phyloP scores from a whole-genome alignment of 495 filamentous ascomycete species.

The Penicillium roqueforti region DNA sequence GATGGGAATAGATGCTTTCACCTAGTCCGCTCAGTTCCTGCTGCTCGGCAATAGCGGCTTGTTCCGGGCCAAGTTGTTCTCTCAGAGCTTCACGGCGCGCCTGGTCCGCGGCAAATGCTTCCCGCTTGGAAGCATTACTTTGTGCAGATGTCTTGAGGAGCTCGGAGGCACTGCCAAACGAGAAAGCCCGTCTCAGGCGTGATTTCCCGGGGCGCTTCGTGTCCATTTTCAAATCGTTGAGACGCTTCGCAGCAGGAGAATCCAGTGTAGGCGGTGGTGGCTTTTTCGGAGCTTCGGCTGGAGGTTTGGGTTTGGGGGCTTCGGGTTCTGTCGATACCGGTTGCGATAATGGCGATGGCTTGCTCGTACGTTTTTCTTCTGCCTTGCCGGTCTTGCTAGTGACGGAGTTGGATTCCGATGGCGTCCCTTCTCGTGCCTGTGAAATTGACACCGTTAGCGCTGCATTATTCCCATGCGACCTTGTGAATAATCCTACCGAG shows the following conservation, averaged over 20 bases:
- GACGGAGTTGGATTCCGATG: slow-evolving; percentile 12
- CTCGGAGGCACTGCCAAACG: slow-evolving; percentile 94
- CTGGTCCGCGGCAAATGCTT: slow-evolving; percentile 55
- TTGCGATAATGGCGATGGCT: slow-evolving; percentile 85
- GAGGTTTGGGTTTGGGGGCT: slow-evolving; percentile 28
- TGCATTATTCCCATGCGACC: background rate
- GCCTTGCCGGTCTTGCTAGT: slow-evolving; percentile 21
- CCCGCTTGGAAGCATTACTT: slow-evolving; percentile 52
- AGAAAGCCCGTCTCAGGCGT: slow-evolving; percentile 85
- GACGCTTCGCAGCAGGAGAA: slow-evolving; percentile 74
- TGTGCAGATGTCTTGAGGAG: slow-evolving; percentile 72
- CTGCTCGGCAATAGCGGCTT: slow-evolving; percentile 81
- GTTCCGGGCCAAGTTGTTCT: slow-evolving; percentile 75
- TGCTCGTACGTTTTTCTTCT: slow-evolving; percentile 58
- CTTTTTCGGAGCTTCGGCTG: slow-evolving; percentile 18
- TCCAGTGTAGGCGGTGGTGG: slow-evolving; percentile 28
- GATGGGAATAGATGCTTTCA: slow-evolving; percentile 88
- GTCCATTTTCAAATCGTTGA: slow-evolving; percentile 76
- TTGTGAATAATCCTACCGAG: slow-evolving; percentile 49
- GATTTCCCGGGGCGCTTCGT: slow-evolving; percentile 74
- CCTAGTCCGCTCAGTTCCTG: slow-evolving; percentile 92
- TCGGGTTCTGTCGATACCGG: slow-evolving; percentile 57
- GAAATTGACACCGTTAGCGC: slow-evolving; percentile 9
- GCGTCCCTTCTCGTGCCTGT: slow-evolving; percentile 17
- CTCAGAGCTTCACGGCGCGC: slow-evolving; percentile 66